Conservation (phyloP, 768 basidiomycete species). For the Boletus sp. region DNA sequence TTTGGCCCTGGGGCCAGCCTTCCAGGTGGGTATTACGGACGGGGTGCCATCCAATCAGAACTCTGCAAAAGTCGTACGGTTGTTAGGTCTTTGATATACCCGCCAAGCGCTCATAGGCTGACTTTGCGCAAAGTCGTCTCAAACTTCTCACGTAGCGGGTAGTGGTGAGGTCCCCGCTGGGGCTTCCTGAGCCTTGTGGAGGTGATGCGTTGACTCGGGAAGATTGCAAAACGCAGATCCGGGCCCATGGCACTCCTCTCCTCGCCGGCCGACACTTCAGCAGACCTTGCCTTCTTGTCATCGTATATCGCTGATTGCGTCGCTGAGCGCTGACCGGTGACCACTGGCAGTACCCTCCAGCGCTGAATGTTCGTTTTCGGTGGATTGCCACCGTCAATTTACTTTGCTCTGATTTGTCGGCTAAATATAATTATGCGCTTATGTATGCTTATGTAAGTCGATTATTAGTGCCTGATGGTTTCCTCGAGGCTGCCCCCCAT, state of each 20-base stretch:
- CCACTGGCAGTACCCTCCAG: no score
- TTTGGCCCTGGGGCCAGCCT: neutral
- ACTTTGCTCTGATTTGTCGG: neutral
- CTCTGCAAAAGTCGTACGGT: neutral
- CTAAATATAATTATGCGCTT: neutral
- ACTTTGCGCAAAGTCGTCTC: neutral
- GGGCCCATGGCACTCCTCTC: no score
- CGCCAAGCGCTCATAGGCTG: neutral
- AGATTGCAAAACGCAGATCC: neutral
- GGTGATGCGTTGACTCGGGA: neutral
- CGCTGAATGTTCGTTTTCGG: neutral
- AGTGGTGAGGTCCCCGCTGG: neutral
- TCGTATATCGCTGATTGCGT: neutral
- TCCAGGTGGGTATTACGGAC: neutral
- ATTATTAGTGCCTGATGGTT: conserved; percentile 6
- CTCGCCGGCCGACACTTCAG: neutral
- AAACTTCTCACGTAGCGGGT: neutral
- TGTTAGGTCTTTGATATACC: neutral
- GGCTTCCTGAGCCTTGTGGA: neutral
- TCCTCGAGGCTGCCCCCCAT: conserved; percentile 20
- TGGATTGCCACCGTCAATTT: neutral
- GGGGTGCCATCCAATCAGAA: conserved; percentile 15
- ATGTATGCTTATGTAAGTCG: conserved; percentile 9
- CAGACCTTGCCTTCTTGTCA: neutral
- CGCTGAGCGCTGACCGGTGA: no score